phyloP scores from a whole-genome alignment of 2,329 filamentous ascomycete genomes.

The Graphiopsis chlorocephala region DNA sequence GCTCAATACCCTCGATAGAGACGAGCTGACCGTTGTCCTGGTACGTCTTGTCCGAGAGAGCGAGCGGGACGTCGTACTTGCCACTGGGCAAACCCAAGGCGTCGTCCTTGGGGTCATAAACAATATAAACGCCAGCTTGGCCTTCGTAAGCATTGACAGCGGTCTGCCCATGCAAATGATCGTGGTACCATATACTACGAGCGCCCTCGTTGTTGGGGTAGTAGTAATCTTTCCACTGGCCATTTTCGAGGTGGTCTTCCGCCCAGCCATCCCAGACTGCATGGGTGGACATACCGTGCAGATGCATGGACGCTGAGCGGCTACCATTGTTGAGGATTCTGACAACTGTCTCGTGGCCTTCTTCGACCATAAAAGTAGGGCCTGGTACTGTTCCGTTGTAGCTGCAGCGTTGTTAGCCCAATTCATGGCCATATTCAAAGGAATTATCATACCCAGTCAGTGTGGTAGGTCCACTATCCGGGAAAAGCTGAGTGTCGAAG shows the following conservation, averaged over 20 bases:
- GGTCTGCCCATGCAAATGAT: constrained; percentile 45
- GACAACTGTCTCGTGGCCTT: constrained; percentile 53
- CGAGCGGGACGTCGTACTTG: constrained; percentile 54
- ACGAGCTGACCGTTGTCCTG: constrained; percentile 50
- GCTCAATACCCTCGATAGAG: constrained; percentile 44
- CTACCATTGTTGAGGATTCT: constrained; percentile 52
- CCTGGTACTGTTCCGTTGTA: constrained; percentile 53
- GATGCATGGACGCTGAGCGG: constrained; percentile 49
- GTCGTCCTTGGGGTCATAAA: constrained; percentile 51
- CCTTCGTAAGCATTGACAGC: constrained; percentile 57
- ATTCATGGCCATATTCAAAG: too few relatives aligned
- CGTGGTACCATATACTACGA: constrained; percentile 59
- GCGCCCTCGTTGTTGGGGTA: constrained; percentile 57
- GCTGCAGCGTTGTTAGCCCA: not conserved
- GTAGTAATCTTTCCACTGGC: constrained; percentile 59
- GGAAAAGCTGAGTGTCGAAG: constrained; percentile 45
- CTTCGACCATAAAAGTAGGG: constrained; percentile 50
- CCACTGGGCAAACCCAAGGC: constrained; percentile 51
- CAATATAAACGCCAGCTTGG: constrained; percentile 56
- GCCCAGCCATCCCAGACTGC: constrained; percentile 52
- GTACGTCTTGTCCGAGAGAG: constrained; percentile 53
- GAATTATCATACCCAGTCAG: constrained; percentile 40
- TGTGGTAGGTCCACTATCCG: constrained; percentile 39
- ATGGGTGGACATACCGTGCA: constrained; percentile 53
- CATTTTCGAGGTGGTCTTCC: constrained; percentile 49